Conservation (phyloP, 2,329 filamentous ascomycete genomes). For the Aureobasidium sp. region DNA sequence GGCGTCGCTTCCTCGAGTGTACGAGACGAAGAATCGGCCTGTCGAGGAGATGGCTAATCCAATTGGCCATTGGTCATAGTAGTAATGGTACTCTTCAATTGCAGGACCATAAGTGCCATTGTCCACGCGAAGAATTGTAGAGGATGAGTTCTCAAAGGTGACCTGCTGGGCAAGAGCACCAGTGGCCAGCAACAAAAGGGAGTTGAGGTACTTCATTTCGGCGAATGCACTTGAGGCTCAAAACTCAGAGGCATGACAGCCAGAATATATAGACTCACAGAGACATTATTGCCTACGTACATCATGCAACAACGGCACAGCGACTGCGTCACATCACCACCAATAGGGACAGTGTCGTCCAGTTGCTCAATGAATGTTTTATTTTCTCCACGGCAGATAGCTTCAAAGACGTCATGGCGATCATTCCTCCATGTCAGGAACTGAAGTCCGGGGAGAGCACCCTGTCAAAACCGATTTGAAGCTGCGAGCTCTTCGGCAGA, state of each 20-base stretch:
- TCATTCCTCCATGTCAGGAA: too few species aligned
- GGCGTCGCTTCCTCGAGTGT: constrained; percentile 40
- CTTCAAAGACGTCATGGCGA: not conserved
- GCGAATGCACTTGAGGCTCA: not conserved
- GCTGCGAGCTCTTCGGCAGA: not conserved
- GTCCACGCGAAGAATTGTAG: constrained; percentile 37
- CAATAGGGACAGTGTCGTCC: not conserved
- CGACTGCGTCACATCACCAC: not conserved
- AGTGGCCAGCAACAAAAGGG: constrained; percentile 12
- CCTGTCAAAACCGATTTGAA: not conserved
- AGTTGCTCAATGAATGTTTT: not conserved
- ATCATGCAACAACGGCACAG: not conserved
- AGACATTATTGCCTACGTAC: not conserved
- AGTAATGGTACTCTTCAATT: constrained; percentile 42
- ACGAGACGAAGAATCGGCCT: constrained; percentile 40
- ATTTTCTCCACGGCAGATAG: not conserved
- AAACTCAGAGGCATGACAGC: not conserved
- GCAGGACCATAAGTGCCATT: constrained; percentile 42
- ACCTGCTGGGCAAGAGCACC: constrained; percentile 18
- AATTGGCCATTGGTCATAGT: constrained; percentile 42
- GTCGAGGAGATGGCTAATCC: constrained; percentile 38
- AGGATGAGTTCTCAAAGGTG: constrained; percentile 24
- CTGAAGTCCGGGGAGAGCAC: not conserved
- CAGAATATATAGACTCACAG: not conserved
- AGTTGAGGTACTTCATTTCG: constrained; percentile 10